phyloP scores from a whole-genome alignment of 495 filamentous ascomycete genomes.

The Penicillium turbatum region DNA sequence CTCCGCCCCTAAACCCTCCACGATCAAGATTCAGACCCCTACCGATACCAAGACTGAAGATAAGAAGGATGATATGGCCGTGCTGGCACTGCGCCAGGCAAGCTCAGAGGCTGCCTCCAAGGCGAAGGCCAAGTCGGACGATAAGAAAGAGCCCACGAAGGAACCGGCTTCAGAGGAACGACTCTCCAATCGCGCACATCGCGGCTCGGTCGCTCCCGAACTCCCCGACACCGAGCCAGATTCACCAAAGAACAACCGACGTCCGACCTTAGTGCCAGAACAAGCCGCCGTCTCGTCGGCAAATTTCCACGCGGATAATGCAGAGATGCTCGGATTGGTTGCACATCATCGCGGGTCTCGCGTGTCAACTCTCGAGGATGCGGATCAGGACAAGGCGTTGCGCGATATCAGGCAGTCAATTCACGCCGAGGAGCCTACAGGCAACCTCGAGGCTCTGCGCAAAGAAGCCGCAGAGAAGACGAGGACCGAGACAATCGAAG shows the following conservation, averaged over 20 bases:
- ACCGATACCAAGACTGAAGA: slow-evolving; percentile 31
- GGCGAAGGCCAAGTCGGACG: slow-evolving; percentile 37
- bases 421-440: slow-evolving; percentile 20
- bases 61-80: slow-evolving; percentile 35
- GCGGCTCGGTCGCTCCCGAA: slow-evolving; percentile 33
- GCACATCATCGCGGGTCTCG: slow-evolving; percentile 44
- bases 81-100: slow-evolving; percentile 58
- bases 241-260: slow-evolving; percentile 24
- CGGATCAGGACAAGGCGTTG: slow-evolving; percentile 36
- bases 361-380: slow-evolving; percentile 33
- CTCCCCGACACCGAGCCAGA: slow-evolving; percentile 30
- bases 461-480: slow-evolving; percentile 25
- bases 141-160: slow-evolving; percentile 16
- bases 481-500: slow-evolving; percentile 20
- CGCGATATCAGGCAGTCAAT: slow-evolving; percentile 40
- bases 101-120: slow-evolving; percentile 68
- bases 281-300: slow-evolving; percentile 42
- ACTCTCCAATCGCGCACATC: slow-evolving; percentile 9
- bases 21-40: slow-evolving; percentile 44
- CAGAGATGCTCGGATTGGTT: slow-evolving; percentile 37
- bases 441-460: slow-evolving; percentile 22
- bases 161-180: slow-evolving; percentile 9
- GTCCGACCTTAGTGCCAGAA: slow-evolving; percentile 39
- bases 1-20: slow-evolving; percentile 33
- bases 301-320: slow-evolving; percentile 43